Base-by-base conservation (phyloP, 345 rosid genomes). In the Bruguiera gymnorhiza region DNA sequence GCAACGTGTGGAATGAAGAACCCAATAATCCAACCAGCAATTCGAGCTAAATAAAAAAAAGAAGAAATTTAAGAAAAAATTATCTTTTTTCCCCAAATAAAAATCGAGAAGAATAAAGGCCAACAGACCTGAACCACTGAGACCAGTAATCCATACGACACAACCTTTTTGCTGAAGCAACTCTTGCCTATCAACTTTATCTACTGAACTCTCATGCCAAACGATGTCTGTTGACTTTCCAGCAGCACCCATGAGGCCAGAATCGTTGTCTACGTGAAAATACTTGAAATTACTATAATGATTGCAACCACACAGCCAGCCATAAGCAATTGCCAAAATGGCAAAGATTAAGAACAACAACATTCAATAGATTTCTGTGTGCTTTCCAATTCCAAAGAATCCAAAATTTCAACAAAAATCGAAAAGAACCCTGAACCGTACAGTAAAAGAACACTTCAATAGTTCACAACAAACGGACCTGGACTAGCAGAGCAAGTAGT, bases 91-190 rank as follows among this genome's bases (percentile, higher is more conserved):
- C 43, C 43, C 43, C 2, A 37, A 37, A 37, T 8, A 37, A 37
- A 37, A 37, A 37, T 37, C 11, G 43, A 9, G 11, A 37, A 37
- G 43, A 37, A 37, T 8, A 37, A 2, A 37, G 11, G 2, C n/a
- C 63, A 56, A 62, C 85, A 73, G 78, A 90, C 93, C 94, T 87
- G 94, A 91, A 78, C 92, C 97, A 68, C 94, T 87, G 46, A 91
- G 89, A 66, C 97, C 94, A 3, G 92, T 91, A 65, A 88, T 80
- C 97, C 97, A 91, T 43, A 88, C 78, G 48, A 88, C 89, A 60
- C 94, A 91, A 26, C 94, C 97, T 53, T 84, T 90, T 69, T 90
- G 97, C 69, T 84, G 78, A 73, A 88, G 82, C 72, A 91, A 72
- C 24, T 78, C 73, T 67, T 88, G 82, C 58, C 97, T 86, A 30